phyloP scores from a whole-genome alignment of 805 yeast species.

The Saccharomycopsis capsularis region DNA sequence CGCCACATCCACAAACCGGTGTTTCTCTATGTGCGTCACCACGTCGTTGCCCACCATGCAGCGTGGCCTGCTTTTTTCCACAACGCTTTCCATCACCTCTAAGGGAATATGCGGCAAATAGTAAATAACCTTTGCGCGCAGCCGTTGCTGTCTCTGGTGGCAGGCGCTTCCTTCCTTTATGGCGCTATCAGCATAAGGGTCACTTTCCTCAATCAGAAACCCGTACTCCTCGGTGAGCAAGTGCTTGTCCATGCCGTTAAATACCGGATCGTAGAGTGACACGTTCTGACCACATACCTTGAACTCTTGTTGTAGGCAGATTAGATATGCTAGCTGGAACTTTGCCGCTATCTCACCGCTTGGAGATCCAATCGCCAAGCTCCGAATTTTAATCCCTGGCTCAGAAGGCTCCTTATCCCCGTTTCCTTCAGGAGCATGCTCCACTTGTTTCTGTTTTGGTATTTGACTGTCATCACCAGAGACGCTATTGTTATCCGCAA shows the following conservation, averaged over 20 bases:
- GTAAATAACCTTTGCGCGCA: no score
- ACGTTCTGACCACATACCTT: conserved; percentile 17
- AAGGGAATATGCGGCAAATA: conserved; percentile 15
- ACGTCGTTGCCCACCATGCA: conserved; percentile 9
- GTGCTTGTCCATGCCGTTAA: conserved; percentile 27
- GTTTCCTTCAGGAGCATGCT: no score
- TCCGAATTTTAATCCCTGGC: background rate
- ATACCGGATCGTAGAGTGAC: conserved; percentile 36
- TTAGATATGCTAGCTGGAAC: conserved; percentile 7
- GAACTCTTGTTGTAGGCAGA: background rate
- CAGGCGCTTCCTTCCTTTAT: no score
- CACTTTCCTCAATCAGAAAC: background rate
- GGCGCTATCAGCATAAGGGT: background rate
- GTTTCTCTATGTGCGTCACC: background rate
- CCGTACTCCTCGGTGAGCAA: background rate
- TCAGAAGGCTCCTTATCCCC: no score
- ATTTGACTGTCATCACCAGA: no score
- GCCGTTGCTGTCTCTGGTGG: no score
- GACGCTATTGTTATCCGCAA: no score
- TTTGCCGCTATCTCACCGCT: conserved; percentile 7
- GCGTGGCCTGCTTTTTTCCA: background rate
- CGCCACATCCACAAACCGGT: background rate
- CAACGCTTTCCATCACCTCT: conserved; percentile 1
- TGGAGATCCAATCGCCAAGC: conserved; percentile 9
- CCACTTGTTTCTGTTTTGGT: no score